phyloP scores from a whole-genome alignment of 331 rosid species.

The Phaseolus coccineus region DNA sequence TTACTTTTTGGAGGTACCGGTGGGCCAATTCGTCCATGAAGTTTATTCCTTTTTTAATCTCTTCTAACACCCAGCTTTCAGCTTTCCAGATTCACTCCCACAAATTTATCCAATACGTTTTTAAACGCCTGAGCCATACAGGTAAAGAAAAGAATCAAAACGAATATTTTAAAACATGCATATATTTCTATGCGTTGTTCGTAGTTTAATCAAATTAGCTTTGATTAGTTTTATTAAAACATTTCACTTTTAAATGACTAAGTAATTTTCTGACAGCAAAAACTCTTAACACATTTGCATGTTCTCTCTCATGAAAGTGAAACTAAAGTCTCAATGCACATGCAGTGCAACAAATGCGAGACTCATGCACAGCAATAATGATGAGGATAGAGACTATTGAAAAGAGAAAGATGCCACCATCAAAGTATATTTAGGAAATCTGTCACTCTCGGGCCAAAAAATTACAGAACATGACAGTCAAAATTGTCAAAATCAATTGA shows the following conservation, averaged over 20 bases:
- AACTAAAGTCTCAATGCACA: slow-evolving; percentile 51
- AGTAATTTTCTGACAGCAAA: slow-evolving; percentile 25
- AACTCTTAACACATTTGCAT: slow-evolving; percentile 26
- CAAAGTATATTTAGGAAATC: slow-evolving; percentile 46
- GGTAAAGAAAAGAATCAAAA: slow-evolving; percentile 19
- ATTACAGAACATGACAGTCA: slow-evolving; percentile 32
- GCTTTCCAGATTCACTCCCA: slow-evolving; percentile 69
- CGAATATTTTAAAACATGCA: slow-evolving; percentile 15
- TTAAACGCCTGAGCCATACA: slow-evolving; percentile 70
- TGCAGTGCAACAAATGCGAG: slow-evolving; percentile 57
- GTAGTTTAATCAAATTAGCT: slow-evolving; percentile 33
- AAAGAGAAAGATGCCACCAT: slow-evolving; percentile 53
- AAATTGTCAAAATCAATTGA: slow-evolving; percentile 46
- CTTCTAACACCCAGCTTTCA: slow-evolving; percentile 56
- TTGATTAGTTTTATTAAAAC: slow-evolving; percentile 19
- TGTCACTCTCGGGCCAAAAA: slow-evolving; percentile 37
- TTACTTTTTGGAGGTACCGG: slow-evolving; percentile 37
- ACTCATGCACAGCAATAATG: slow-evolving; percentile 51
- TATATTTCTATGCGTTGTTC: not conserved
- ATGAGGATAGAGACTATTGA: slow-evolving; percentile 51
- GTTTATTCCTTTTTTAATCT: slow-evolving; percentile 44
- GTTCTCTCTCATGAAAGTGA: slow-evolving; percentile 41
- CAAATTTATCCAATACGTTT: slow-evolving; percentile 73
- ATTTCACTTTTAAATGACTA: slow-evolving; percentile 26
- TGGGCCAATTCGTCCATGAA: slow-evolving; percentile 46